Evolutionary conservation across 2,329 filamentous ascomycete genomes (phyloP), one percentile per base, ranked within the genome.

Genomic region (Sporothrix brasiliensis): DNA sequence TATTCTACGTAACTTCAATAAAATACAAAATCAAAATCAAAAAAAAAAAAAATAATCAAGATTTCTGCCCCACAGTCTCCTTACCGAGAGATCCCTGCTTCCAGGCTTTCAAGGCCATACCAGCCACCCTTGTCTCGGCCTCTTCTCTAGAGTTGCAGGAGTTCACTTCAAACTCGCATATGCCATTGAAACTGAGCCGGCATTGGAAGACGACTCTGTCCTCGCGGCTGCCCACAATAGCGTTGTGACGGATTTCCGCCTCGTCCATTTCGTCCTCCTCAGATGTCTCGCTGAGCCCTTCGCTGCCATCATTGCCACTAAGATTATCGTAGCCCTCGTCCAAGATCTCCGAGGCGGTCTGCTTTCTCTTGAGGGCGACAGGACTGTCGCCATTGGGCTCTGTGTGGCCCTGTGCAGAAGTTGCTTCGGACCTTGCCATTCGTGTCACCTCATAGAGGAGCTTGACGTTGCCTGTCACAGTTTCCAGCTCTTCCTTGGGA

Each of bases 401-500:
- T 11, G 16, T 58, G 30, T 27, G 30, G 7, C 58, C 39, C 34
- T 1, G 73, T 74, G 0, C 73, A 3, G n/a, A 11, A 5, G 39
- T 7, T 21, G 14, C 69, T 0, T 63, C 69, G 14, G 75, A 73
- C 3, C 44, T 27, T 19, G 53, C 47, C 41, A 9, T n/a, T 19
- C 6, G 73, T 19, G 80, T 78, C 24, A 82, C 74, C 7, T 78
- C 76, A 77, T 93, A 93, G 47, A 80, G 77, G 0, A 92, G 85
- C 39, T 77, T 83, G 69, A 84, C 79, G 1, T 69, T 78, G 3
- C 81, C 83, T 0, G 88, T 88, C 44, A 91, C 74, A 58, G 84
- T 80, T 0, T 90, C 89, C 10, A 96, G 79, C 71, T 88, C 83
- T 77, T 92, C 89, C 78, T 92, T 94, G 0, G 88, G 88, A 72